phyloP scores from a whole-genome alignment of 495 filamentous ascomycete genomes.

The Choiromyces venosus region DNA sequence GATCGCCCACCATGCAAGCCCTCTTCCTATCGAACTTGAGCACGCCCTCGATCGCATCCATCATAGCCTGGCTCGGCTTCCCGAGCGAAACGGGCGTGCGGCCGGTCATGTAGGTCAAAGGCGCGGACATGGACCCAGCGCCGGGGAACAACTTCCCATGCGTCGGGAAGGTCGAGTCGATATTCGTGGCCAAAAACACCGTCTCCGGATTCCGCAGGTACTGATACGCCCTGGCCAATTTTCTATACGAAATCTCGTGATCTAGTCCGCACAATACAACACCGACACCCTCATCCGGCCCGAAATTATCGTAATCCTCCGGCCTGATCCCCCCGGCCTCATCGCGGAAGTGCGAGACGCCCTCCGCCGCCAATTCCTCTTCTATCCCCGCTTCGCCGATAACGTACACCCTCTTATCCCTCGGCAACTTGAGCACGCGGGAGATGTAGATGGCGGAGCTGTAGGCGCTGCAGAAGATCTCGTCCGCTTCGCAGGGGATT shows the following conservation, averaged over 20 bases:
- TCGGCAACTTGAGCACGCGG: constrained; percentile 71
- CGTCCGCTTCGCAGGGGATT: constrained; percentile 72
- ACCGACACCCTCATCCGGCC: constrained; percentile 76
- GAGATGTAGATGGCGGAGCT: constrained; percentile 94
- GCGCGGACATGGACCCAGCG: constrained; percentile 74
- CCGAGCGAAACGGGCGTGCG: constrained; percentile 70
- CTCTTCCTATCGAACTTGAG: constrained; percentile 76
- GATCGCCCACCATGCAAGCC: constrained; percentile 95
- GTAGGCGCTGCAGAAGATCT: constrained; percentile 95
- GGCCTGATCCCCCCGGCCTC: constrained; percentile 69
- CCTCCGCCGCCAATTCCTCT: constrained; percentile 71
- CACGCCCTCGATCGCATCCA: constrained; percentile 97
- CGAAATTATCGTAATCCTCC: constrained; percentile 72
- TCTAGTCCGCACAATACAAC: constrained; percentile 86
- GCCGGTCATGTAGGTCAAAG: constrained; percentile 67
- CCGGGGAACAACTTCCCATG: constrained; percentile 80
- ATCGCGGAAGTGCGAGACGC: constrained; percentile 69
- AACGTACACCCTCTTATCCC: constrained; percentile 87
- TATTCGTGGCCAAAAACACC: constrained; percentile 90
- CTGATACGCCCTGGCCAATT: constrained; percentile 73
- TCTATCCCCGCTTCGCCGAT: constrained; percentile 90
- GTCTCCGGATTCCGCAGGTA: constrained; percentile 74
- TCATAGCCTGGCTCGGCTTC: constrained; percentile 97
- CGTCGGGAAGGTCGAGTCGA: constrained; percentile 77
- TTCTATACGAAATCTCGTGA: constrained; percentile 90